phyloP scores from a whole-genome alignment of 192 early-diverging fungal genomes.

The Entomortierella chlamydospora region DNA sequence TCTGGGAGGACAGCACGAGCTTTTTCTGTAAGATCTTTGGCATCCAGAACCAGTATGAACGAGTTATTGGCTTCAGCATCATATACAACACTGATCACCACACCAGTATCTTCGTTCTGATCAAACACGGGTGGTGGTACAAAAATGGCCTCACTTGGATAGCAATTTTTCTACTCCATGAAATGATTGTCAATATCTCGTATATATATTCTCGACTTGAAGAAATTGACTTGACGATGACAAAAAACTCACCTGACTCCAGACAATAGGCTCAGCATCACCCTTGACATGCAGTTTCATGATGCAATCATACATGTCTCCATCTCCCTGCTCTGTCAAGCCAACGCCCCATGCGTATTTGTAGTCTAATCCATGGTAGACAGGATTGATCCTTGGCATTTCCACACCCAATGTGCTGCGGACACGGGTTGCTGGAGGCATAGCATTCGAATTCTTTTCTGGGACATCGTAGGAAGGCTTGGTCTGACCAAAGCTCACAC shows the following conservation, averaged over 20 bases:
- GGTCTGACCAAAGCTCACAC: slow-evolving; percentile 25
- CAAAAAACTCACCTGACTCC: slow-evolving; percentile 31
- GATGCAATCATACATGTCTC: slow-evolving; percentile 66
- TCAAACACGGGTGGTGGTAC: slow-evolving; percentile 66
- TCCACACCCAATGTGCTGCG: slow-evolving; percentile 63
- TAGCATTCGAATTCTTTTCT: slow-evolving; percentile 45
- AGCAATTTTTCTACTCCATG: slow-evolving; percentile 69
- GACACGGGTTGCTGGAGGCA: slow-evolving; percentile 34
- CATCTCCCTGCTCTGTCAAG: slow-evolving; percentile 47
- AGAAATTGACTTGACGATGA: background rate
- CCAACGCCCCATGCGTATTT: slow-evolving; percentile 65
- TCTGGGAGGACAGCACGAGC: slow-evolving; percentile 74
- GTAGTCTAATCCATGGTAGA: slow-evolving; percentile 56
- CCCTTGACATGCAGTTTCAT: slow-evolving; percentile 65
- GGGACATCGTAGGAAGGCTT: slow-evolving; percentile 31
- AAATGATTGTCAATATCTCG: background rate
- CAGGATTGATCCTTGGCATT: slow-evolving; percentile 64
- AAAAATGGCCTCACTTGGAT: slow-evolving; percentile 85
- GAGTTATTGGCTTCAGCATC: slow-evolving; percentile 72
- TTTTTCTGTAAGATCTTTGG: slow-evolving; percentile 71
- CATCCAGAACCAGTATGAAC: slow-evolving; percentile 82
- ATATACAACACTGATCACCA: slow-evolving; percentile 79
- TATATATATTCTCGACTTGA: background rate
- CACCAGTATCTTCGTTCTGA: slow-evolving; percentile 79
- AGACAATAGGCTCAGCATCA: slow-evolving; percentile 33